Conservation (phyloP, 1,139 yeast species). For the Saccharomyces hybrid region DNA sequence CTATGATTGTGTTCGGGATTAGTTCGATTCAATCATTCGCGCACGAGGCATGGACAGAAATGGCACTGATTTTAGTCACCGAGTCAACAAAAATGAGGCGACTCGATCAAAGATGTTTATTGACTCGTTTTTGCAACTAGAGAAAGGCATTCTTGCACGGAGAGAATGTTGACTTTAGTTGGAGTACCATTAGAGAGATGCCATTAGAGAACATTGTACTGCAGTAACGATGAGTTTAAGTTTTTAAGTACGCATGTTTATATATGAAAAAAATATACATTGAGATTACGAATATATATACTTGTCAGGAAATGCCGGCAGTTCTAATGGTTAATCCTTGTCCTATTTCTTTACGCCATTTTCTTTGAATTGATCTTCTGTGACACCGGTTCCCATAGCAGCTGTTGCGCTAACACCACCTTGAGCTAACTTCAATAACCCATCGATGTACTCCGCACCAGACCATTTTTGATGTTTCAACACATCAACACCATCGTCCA, state of each 20-base stretch:
- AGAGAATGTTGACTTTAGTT: too few species aligned
- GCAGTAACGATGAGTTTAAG: neutral
- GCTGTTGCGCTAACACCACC: constrained; percentile 96
- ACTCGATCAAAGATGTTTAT: neutral
- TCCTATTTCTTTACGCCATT: neutral
- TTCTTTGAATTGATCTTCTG: constrained; percentile 84
- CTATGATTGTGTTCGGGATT: neutral
- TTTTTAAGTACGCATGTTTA: neutral
- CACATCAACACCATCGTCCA: constrained; percentile 84
- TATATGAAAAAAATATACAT: neutral
- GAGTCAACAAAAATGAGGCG: neutral
- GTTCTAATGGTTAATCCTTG: neutral
- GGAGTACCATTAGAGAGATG: too few species aligned
- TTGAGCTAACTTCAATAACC: constrained; percentile 77
- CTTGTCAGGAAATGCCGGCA: neutral
- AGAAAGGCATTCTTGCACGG: neutral
- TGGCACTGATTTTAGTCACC: neutral
- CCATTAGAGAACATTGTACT: neutral
- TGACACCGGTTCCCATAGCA: constrained; percentile 98
- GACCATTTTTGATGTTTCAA: constrained; percentile 99
- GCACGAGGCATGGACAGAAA: neutral
- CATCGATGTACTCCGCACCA: constrained; percentile 95
- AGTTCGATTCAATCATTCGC: neutral
- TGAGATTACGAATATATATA: neutral
- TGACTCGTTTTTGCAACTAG: neutral